Evolutionary conservation across 2,329 filamentous ascomycete species (phyloP).

Genomic region (Fusarium longipes): DNA sequence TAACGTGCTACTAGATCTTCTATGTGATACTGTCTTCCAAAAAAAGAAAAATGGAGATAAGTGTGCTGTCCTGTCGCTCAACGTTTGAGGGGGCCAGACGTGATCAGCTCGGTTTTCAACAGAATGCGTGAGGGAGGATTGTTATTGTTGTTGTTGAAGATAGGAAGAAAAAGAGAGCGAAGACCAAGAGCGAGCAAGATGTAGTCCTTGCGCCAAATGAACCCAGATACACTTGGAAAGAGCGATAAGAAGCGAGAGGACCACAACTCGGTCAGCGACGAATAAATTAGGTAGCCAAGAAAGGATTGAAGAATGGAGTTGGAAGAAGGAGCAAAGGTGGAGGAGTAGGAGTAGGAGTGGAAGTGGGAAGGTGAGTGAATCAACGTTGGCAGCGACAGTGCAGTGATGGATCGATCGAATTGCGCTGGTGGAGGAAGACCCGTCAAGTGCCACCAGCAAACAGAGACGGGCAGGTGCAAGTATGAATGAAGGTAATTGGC

Average conservation of each 20-base stretch:
- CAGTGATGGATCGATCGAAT: slow-evolving; percentile 17
- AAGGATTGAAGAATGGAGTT: slow-evolving; percentile 36
- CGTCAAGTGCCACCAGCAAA: slow-evolving; percentile 5
- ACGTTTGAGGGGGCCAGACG: slow-evolving; percentile 6
- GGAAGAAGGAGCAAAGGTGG: slow-evolving; percentile 17
- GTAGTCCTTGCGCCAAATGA: slow-evolving; percentile 11
- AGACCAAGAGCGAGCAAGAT: slow-evolving; percentile 10
- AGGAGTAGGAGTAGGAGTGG: neutral
- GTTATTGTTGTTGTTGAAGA: slow-evolving; percentile 7
- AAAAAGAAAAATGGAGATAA: slow-evolving; percentile 26
- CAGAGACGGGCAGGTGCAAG: slow-evolving; percentile 23
- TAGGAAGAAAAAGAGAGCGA: neutral
- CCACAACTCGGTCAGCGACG: slow-evolving; percentile 18
- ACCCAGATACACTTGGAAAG: slow-evolving; percentile 30
- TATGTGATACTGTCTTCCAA: slow-evolving; percentile 12
- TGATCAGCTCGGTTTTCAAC: slow-evolving; percentile 3
- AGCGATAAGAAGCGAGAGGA: slow-evolving; percentile 40
- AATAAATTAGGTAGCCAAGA: slow-evolving; percentile 17
- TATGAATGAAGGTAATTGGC: slow-evolving; percentile 25
- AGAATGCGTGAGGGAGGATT: slow-evolving; percentile 3
- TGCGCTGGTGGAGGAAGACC: slow-evolving; percentile 3
- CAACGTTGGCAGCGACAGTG: slow-evolving; percentile 1
- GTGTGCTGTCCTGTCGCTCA: slow-evolving; percentile 5
- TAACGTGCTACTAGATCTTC: slow-evolving; percentile 13
- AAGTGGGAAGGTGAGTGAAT: slow-evolving; percentile 5